These are phyloP conservation scores for Trifolium pratense DNA, from an alignment of 306 rosid species.

Conservation along the genomic window DNA sequence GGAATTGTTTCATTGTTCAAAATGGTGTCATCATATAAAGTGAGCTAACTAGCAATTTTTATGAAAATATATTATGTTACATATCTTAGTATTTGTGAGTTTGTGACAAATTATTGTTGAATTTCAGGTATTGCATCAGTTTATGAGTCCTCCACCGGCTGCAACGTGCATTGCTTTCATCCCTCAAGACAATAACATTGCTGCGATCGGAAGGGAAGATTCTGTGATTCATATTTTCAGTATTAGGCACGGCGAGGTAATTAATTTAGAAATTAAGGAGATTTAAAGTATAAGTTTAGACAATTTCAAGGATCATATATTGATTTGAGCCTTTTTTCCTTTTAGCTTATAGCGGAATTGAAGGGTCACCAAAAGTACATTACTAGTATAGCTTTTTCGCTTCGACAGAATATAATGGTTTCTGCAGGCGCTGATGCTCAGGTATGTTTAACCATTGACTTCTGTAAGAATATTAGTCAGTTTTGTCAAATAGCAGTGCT, in stretches of 20 bases:
- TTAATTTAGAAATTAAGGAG: slow-evolving; percentile 1
- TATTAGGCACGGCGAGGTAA: slow-evolving; percentile 67
- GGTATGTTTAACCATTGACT: slow-evolving; percentile 35
- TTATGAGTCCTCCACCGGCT: slow-evolving; percentile 71
- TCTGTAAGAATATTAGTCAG: background rate
- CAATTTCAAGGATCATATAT: slow-evolving; percentile 17
- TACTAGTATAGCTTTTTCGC: slow-evolving; percentile 72
- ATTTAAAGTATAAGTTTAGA: slow-evolving; percentile 27
- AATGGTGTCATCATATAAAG: slow-evolving; percentile 15
- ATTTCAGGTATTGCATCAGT: slow-evolving; percentile 60
- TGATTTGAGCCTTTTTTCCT: slow-evolving; percentile 29
- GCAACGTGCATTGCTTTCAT: slow-evolving; percentile 68
- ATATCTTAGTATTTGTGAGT: background rate
- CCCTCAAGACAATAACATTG: slow-evolving; percentile 74
- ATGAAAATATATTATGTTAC: background rate
- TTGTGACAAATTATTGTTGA: slow-evolving; percentile 20
- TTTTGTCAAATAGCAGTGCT: background rate
- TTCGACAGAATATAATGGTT: slow-evolving; percentile 57
- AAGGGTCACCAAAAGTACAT: slow-evolving; percentile 73
- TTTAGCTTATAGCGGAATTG: slow-evolving; percentile 60
- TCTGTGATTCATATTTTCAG: slow-evolving; percentile 70
- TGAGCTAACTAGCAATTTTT: background rate
- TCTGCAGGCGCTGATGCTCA: slow-evolving; percentile 80
- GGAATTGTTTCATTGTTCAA: slow-evolving; percentile 60
- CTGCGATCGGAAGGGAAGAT: slow-evolving; percentile 84